These are phyloP conservation scores for Astraeus odoratus DNA, from an alignment of 768 basidiomycete genomes.

Conservation along the genomic window DNA sequence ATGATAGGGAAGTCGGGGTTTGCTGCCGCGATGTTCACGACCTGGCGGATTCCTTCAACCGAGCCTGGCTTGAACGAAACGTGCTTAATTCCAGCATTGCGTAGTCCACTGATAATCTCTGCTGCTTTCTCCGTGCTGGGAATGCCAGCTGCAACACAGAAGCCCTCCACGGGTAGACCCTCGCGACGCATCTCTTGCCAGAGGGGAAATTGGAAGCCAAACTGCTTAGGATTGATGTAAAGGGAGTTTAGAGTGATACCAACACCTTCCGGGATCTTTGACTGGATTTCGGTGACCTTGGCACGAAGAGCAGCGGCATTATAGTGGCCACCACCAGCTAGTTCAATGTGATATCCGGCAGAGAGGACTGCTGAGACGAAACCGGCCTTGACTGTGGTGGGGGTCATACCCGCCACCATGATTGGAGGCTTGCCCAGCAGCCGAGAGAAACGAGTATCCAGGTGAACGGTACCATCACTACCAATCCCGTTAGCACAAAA, in stretches of 20 bases:
- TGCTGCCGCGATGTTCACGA: slow-evolving; percentile 88
- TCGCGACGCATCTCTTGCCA: slow-evolving; percentile 98
- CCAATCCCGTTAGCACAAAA: slow-evolving; percentile 1
- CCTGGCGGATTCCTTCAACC: slow-evolving; percentile 95
- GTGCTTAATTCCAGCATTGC: slow-evolving; percentile 85
- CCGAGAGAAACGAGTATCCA: slow-evolving; percentile 96
- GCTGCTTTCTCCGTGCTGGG: slow-evolving; percentile 95
- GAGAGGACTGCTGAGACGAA: slow-evolving; percentile 90
- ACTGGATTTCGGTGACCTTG: slow-evolving; percentile 91
- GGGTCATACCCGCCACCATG: slow-evolving; percentile 99
- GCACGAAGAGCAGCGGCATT: slow-evolving; percentile 80
- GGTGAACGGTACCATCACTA: slow-evolving; percentile 85
- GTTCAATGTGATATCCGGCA: slow-evolving; percentile 93
- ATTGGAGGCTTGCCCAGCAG: slow-evolving; percentile 94
- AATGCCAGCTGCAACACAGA: slow-evolving; percentile 97
- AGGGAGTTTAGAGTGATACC: slow-evolving; percentile 92
- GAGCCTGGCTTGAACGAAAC: slow-evolving; percentile 98
- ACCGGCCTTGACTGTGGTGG: slow-evolving; percentile 90
- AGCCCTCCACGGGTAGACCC: slow-evolving; percentile 95
- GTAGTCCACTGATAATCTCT: slow-evolving; percentile 87
- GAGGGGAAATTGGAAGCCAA: slow-evolving; percentile 92
- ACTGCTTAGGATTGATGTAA: slow-evolving; percentile 98
- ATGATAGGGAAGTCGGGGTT: slow-evolving; percentile 97
- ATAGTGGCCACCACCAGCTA: slow-evolving; percentile 98
- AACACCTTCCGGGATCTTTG: slow-evolving; percentile 76